These are phyloP conservation scores for Pichia ethanolica DNA, from an alignment of 805 yeast species.

Conservation along the genomic window DNA sequence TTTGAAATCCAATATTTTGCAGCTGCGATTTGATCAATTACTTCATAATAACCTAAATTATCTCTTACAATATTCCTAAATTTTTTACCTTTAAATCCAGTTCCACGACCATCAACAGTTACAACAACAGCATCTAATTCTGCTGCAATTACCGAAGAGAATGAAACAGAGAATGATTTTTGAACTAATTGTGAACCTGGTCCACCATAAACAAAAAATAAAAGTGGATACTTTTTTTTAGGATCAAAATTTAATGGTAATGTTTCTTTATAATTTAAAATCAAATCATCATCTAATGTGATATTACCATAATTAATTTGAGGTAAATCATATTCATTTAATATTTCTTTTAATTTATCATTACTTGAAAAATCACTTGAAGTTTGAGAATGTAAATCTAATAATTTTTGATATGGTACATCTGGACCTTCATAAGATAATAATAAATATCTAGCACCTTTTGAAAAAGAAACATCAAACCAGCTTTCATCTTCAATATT, in stretches of 20 bases:
- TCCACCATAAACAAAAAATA: slow-evolving; percentile 91
- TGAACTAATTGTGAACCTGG: slow-evolving; percentile 86
- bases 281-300: slow-evolving; percentile 33
- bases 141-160: slow-evolving; percentile 72
- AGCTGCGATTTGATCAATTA: slow-evolving; percentile 78
- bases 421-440: slow-evolving; percentile 72
- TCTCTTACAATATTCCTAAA: slow-evolving; percentile 79
- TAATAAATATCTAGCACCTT: slow-evolving; percentile 67
- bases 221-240: slow-evolving; percentile 64
- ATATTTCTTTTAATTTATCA: slow-evolving; percentile 30
- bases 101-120: slow-evolving; percentile 95
- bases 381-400: slow-evolving; percentile 40
- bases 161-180: slow-evolving; percentile 50
- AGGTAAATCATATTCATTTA: slow-evolving; percentile 51
- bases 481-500: slow-evolving; percentile 52
- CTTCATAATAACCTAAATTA: slow-evolving; percentile 73
- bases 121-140: slow-evolving; percentile 79
- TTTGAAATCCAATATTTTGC: slow-evolving; percentile 63
- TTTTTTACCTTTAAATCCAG: slow-evolving; percentile 77
- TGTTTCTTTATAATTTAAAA: slow-evolving; percentile 60
- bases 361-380: slow-evolving; percentile 42
- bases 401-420: slow-evolving; percentile 69
- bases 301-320: slow-evolving; percentile 43
- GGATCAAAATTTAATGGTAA: slow-evolving; percentile 65
- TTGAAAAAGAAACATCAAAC: slow-evolving; percentile 66